Percentiles rank a stretch among this genome's conserved stretches.
phyloP scores from a whole-genome alignment of 2,329 filamentous ascomycete genomes.

The Karstenula rhodostoma region DNA sequence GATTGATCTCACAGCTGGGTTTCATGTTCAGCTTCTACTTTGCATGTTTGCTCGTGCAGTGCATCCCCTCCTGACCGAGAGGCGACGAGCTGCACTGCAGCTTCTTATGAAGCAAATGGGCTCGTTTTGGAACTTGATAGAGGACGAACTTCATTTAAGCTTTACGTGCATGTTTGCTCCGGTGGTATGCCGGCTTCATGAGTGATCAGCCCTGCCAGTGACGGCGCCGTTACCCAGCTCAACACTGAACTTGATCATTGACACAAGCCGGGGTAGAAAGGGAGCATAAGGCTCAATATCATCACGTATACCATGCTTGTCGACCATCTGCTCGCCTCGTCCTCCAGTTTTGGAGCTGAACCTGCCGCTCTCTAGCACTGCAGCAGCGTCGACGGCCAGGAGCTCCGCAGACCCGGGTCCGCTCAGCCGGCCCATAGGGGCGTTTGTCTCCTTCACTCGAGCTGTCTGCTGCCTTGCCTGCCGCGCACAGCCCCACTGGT shows the following conservation, averaged over 20 bases:
- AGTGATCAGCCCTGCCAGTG: no score
- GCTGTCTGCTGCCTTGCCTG: no score
- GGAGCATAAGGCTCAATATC: no score
- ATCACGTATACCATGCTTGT: background rate
- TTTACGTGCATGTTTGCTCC: no score
- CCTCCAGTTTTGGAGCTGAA: background rate
- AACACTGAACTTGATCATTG: no score
- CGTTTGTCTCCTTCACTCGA: background rate
- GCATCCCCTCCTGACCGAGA: background rate
- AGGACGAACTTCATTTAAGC: no score
- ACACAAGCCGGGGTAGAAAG: no score
- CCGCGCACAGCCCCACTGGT: background rate
- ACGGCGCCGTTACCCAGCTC: no score
- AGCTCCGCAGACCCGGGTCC: background rate
- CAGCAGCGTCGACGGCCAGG: background rate
- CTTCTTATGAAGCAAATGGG: no score
- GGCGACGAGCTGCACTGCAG: no score
- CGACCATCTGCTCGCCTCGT: background rate
- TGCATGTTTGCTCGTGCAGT: background rate
- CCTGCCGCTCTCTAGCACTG: background rate
- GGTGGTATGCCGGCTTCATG: no score
- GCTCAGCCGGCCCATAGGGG: background rate
- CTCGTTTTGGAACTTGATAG: no score
- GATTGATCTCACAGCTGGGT: background rate
- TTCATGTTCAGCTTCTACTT: background rate